These are phyloP conservation scores for Basipetospora sp. DNA, from an alignment of 2,329 filamentous ascomycete genomes.

Conservation along the genomic window DNA sequence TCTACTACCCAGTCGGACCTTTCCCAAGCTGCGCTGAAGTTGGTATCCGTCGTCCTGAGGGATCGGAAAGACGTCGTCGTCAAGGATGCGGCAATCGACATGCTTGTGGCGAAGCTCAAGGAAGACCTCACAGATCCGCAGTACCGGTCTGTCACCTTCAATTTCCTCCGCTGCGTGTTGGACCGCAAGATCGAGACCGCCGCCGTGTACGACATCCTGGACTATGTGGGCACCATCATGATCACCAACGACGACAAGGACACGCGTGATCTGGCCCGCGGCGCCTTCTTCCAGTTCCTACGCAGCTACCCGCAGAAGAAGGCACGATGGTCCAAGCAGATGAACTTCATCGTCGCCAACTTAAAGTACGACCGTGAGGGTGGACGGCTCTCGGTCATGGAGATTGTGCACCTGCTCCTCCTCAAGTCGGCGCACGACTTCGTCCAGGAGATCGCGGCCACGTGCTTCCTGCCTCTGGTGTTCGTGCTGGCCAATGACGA, in stretches of 20 bases:
- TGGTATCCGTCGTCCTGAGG: slow-evolving; percentile 70
- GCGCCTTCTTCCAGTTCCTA: slow-evolving; percentile 85
- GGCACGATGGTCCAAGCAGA: slow-evolving; percentile 74
- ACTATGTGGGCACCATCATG: slow-evolving; percentile 83
- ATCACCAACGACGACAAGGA: slow-evolving; percentile 85
- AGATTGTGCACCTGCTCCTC: slow-evolving; percentile 73
- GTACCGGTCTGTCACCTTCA: slow-evolving; percentile 84
- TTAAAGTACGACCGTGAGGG: slow-evolving; percentile 79
- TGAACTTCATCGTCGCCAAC: slow-evolving; percentile 79
- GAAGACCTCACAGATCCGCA: slow-evolving; percentile 86
- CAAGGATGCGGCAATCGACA: slow-evolving; percentile 68
- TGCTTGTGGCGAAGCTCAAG: slow-evolving; percentile 66
- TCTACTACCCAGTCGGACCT: slow-evolving; percentile 69
- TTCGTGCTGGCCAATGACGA: slow-evolving; percentile 81
- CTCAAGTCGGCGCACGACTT: slow-evolving; percentile 71
- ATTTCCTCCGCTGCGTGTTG: slow-evolving; percentile 77
- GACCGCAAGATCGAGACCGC: slow-evolving; percentile 74
- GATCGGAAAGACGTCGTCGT: slow-evolving; percentile 63
- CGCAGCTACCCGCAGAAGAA: slow-evolving; percentile 89
- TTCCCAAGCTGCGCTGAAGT: slow-evolving; percentile 74
- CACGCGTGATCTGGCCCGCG: slow-evolving; percentile 73
- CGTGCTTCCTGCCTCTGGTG: slow-evolving; percentile 74
- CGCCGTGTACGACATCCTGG: slow-evolving; percentile 77
- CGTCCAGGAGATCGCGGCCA: slow-evolving; percentile 65
- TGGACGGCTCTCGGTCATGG: slow-evolving; percentile 83